Conservation (phyloP, 2,329 filamentous ascomycete genomes). For the Cyphellophora attinorum region DNA sequence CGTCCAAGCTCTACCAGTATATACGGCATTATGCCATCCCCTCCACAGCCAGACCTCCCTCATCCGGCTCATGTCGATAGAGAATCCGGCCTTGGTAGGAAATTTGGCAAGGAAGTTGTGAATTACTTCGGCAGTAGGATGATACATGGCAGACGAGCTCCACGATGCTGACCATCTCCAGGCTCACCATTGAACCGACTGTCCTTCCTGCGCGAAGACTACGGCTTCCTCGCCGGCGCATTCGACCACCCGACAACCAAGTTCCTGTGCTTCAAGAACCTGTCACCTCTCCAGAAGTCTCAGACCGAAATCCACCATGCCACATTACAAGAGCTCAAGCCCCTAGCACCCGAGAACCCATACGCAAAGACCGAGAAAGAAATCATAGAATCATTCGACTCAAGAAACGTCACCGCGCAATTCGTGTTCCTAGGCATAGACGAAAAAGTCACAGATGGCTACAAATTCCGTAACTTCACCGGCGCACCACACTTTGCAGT, state of each 20-base stretch:
- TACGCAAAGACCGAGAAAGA: slow-evolving; percentile 66
- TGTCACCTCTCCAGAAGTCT: slow-evolving; percentile 62
- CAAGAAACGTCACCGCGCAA: slow-evolving; percentile 54
- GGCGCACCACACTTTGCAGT: slow-evolving; percentile 83
- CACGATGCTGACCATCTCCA: slow-evolving; percentile 13
- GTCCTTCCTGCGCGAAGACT: slow-evolving; percentile 39
- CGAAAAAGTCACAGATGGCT: slow-evolving; percentile 43
- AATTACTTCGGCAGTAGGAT: slow-evolving; percentile 41
- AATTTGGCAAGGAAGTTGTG: slow-evolving; percentile 40
- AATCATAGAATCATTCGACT: slow-evolving; percentile 64
- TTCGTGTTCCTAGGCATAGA: slow-evolving; percentile 80
- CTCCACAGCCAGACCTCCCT: slow-evolving; percentile 31
- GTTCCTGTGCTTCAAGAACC: slow-evolving; percentile 71
- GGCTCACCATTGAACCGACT: slow-evolving; percentile 41
- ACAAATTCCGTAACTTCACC: slow-evolving; percentile 51
- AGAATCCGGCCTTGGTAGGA: slow-evolving; percentile 45
- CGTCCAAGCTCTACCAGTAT: background rate
- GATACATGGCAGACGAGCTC: background rate
- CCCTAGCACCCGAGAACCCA: slow-evolving; percentile 61
- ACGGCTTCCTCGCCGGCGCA: slow-evolving; percentile 37
- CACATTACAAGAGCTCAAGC: slow-evolving; percentile 56
- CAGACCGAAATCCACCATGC: slow-evolving; percentile 57
- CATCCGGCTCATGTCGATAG: slow-evolving; percentile 48
- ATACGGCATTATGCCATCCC: slow-evolving; percentile 3
- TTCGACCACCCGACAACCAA: slow-evolving; percentile 36